These are phyloP conservation scores for Vararia minispora DNA, from an alignment of 768 basidiomycete species.

Conservation along the genomic window DNA sequence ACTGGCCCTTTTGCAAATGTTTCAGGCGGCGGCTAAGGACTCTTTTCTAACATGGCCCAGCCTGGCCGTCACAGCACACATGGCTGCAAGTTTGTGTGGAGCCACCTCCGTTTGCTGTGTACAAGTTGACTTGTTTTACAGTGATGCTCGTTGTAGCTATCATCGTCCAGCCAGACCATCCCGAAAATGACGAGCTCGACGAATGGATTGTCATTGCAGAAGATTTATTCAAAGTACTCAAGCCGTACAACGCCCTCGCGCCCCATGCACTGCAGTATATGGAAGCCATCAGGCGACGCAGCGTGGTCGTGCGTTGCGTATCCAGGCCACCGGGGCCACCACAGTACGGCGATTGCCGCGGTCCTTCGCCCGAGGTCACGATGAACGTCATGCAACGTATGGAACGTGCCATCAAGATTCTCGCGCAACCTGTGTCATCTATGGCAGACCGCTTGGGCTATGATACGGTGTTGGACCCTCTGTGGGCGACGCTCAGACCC, in stretches of 20 bases:
- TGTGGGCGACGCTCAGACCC: constrained; percentile 10
- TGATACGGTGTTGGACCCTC: constrained; percentile 7
- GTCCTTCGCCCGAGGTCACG: background rate
- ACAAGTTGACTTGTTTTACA: background rate
- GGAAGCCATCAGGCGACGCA: constrained; percentile 14
- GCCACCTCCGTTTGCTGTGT: background rate
- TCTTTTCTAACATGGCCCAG: constrained; percentile 8
- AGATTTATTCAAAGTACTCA: constrained; percentile 7
- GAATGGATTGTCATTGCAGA: constrained; percentile 16
- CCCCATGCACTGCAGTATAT: constrained; percentile 12
- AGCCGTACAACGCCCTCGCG: constrained; percentile 11
- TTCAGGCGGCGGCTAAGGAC: constrained; percentile 2
- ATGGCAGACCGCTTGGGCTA: constrained; percentile 12
- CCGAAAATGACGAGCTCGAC: constrained; percentile 16
- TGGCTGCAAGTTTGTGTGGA: constrained; percentile 13
- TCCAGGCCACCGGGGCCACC: background rate
- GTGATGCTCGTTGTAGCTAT: constrained; percentile 17
- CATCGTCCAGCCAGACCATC: constrained; percentile 15
- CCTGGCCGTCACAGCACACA: constrained; percentile 7
- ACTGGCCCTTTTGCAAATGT: constrained; percentile 10
- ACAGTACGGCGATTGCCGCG: constrained; percentile 4
- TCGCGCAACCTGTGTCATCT: constrained; percentile 9
- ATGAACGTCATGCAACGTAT: constrained; percentile 8
- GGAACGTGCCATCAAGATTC: constrained; percentile 11
- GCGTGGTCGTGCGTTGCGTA: constrained; percentile 7